Conservation (phyloP, 177 flowering plant species). For the Vitis hybrid region DNA sequence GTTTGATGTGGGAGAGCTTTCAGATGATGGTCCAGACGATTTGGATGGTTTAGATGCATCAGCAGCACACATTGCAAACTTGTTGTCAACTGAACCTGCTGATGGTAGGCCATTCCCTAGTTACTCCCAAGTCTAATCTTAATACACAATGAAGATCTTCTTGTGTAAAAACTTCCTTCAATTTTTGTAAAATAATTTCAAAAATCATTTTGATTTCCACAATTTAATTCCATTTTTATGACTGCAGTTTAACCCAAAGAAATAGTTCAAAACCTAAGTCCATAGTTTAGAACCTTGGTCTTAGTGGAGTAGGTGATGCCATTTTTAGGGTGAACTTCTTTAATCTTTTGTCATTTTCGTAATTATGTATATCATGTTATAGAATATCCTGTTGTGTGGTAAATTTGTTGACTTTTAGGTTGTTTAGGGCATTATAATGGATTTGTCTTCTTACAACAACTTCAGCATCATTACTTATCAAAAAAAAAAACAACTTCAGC, state of each 20-base stretch:
- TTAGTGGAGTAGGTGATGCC: too few relatives aligned
- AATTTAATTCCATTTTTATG: too few relatives aligned
- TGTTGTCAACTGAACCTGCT: slow-evolving; percentile 91
- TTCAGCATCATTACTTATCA: neutral
- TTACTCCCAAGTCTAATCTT: neutral
- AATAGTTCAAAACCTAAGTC: neutral
- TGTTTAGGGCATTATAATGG: neutral
- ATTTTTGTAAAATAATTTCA: too few relatives aligned
- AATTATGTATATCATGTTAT: neutral
- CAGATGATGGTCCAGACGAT: slow-evolving; percentile 90
- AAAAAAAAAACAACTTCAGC: neutral
- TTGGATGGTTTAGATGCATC: slow-evolving; percentile 93
- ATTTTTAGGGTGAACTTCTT: neutral
- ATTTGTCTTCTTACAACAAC: neutral
- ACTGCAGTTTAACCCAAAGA: too few relatives aligned
- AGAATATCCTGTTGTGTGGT: too few relatives aligned
- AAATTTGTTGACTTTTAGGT: neutral
- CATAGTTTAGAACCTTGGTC: neutral
- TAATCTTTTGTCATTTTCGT: neutral
- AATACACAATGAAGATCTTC: neutral
- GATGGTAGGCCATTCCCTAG: slow-evolving; percentile 57
- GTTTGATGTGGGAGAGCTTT: slow-evolving; percentile 91
- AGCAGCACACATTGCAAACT: slow-evolving; percentile 91
- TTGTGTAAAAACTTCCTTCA: too few relatives aligned
- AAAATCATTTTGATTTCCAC: too few relatives aligned